Conservation (phyloP, 106 monocot species). For the Gastrodia elata region DNA sequence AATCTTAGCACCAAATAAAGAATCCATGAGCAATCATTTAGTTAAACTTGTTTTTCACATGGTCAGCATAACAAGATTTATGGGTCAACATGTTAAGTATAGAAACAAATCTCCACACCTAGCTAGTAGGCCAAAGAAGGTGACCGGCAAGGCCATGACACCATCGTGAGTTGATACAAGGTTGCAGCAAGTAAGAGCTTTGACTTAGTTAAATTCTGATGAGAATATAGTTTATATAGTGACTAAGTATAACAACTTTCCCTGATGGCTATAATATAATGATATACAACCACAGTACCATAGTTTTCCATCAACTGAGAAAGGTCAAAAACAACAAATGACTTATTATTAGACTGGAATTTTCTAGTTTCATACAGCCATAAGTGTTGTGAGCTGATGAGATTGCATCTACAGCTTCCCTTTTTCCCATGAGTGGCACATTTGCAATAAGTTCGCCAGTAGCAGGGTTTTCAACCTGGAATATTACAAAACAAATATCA, state of each 20-base stretch:
- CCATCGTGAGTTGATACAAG: background rate
- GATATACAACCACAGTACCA: background rate
- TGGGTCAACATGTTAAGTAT: background rate
- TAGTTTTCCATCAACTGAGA: background rate
- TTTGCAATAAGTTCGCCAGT: slow-evolving; percentile 74
- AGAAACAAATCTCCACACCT: no score
- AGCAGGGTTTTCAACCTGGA: slow-evolving; percentile 75
- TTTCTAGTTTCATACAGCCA: slow-evolving; percentile 36
- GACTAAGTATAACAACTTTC: no score
- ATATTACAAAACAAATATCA: slow-evolving; percentile 7
- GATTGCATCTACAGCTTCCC: slow-evolving; percentile 82
- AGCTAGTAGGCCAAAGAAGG: background rate
- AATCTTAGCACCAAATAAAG: no score
- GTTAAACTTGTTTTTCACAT: no score
- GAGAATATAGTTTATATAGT: background rate
- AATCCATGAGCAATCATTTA: no score
- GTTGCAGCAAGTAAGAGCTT: background rate
- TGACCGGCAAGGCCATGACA: background rate
- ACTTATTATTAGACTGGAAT: background rate
- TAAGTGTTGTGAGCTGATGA: slow-evolving; percentile 61
- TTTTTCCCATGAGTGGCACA: slow-evolving; percentile 79
- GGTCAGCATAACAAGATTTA: no score
- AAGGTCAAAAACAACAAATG: background rate
- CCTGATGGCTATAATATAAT: background rate
- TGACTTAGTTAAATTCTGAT: background rate